These are phyloP conservation scores for Paracorniculantispora psalliotae DNA, from an alignment of 2,329 filamentous ascomycete genomes.

Conservation along the genomic window DNA sequence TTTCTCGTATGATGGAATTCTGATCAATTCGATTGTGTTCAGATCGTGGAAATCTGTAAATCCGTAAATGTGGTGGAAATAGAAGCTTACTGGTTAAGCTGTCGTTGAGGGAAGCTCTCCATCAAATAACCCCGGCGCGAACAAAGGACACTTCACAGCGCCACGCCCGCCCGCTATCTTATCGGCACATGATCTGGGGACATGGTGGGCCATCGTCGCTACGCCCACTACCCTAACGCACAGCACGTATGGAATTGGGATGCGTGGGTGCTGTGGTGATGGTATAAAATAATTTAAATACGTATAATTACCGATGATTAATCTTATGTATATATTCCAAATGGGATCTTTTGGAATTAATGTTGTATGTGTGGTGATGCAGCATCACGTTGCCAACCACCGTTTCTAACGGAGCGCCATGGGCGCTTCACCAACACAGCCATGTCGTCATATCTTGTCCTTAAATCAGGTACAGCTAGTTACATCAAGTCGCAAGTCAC, in stretches of 20 bases:
- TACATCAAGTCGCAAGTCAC: neutral
- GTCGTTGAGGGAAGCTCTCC: neutral
- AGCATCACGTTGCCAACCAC: neutral
- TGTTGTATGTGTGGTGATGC: too few relatives aligned
- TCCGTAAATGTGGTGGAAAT: neutral
- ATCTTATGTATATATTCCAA: too few relatives aligned
- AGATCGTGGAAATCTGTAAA: too few relatives aligned
- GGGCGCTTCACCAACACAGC: neutral
- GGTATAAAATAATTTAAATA: neutral
- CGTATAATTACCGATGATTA: neutral
- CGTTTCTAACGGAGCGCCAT: neutral
- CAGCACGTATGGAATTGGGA: neutral
- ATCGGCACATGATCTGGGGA: slow-evolving; percentile 13
- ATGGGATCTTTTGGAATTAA: too few relatives aligned
- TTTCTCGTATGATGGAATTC: neutral
- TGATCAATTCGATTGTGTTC: neutral
- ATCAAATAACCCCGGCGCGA: neutral
- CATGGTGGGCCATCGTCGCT: neutral
- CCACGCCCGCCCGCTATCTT: slow-evolving; percentile 4
- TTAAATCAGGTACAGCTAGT: too few relatives aligned
- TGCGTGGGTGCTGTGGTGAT: neutral
- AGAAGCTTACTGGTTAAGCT: neutral
- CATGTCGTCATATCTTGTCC: neutral
- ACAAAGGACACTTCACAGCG: slow-evolving; percentile 11
- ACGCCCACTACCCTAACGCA: neutral